Percentiles rank a stretch among this genome's conserved stretches.
Conservation (phyloP, 257 asterid genomes). For the Nicotiana otophora region DNA sequence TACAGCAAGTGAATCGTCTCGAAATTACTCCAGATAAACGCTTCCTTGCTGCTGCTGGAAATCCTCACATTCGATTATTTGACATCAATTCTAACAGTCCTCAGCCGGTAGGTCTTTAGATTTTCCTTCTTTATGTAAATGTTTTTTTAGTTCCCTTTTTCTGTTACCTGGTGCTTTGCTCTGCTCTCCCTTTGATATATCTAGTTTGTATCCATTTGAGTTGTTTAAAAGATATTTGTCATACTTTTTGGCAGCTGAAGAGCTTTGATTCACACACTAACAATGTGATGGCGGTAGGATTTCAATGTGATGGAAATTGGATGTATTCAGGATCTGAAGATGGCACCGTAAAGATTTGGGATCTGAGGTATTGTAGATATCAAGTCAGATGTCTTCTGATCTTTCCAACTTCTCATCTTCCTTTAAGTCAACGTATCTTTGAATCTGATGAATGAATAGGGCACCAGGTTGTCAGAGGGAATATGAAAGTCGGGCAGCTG, state of each 20-base stretch:
- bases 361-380: conserved; percentile 49
- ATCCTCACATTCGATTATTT: conserved; percentile 92
- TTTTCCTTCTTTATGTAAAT: conserved; percentile 6
- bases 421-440: conserved; percentile 13
- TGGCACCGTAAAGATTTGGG: conserved; percentile 99
- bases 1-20: conserved; percentile 92
- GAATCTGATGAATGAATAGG: conserved; percentile 39
- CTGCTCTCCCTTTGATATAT: background rate
- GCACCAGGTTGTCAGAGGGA: conserved; percentile 99
- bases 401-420: background rate
- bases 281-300: conserved; percentile 98
- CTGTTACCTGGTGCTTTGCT: background rate
- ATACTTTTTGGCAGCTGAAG: conserved; percentile 52
- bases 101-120: conserved; percentile 59
- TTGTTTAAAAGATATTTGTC: background rate
- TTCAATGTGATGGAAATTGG: conserved; percentile 97
- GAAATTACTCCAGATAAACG: conserved; percentile 92
- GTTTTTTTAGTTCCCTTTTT: background rate
- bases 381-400: background rate
- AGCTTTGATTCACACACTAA: conserved; percentile 96
- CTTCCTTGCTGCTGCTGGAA: conserved; percentile 93
- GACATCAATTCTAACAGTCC: conserved; percentile 82
- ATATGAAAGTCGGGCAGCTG: conserved; percentile 99
- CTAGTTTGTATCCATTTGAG: background rate
- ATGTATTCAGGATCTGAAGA: conserved; percentile 99